Percentiles rank a stretch among this genome's conserved stretches.
Conservation (phyloP, 2,329 filamentous ascomycete species). For the Arthrobotrys sphaeroides region DNA sequence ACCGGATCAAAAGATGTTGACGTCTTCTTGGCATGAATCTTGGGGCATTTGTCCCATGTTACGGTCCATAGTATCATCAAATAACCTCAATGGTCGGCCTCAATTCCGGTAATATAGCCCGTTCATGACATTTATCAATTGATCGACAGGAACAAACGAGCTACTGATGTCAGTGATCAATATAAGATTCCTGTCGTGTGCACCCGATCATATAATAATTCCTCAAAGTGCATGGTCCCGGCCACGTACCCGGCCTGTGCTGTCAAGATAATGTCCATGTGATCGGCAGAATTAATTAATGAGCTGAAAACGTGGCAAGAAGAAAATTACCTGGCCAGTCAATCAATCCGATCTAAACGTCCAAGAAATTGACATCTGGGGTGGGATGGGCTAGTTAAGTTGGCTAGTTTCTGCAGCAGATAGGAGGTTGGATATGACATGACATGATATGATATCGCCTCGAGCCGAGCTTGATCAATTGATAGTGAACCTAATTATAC, state of each 20-base stretch:
- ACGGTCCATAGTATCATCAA: background rate
- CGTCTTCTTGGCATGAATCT: too few species aligned
- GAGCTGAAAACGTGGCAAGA: constrained; percentile 35
- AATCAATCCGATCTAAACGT: constrained; percentile 21
- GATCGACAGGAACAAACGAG: constrained; percentile 34
- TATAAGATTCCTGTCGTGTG: constrained; percentile 2
- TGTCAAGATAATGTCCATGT: constrained; percentile 13
- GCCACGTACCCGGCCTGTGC: constrained; percentile 4
- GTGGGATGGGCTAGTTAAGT: background rate
- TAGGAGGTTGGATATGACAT: constrained; percentile 21
- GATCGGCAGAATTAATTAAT: constrained; percentile 26
- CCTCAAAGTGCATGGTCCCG: background rate
- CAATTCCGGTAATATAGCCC: constrained; percentile 6
- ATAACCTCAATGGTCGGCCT: too few species aligned
- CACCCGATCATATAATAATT: constrained; percentile 1
- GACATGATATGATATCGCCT: constrained; percentile 15
- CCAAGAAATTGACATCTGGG: too few species aligned
- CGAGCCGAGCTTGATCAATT: background rate
- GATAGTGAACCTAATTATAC: constrained; percentile 18
- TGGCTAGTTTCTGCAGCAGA: constrained; percentile 20
- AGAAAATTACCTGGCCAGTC: background rate
- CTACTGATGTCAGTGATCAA: constrained; percentile 5
- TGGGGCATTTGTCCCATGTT: too few species aligned
- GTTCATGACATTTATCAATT: constrained; percentile 25
- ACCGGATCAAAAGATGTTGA: background rate